Base-by-base conservation (phyloP, 495 filamentous ascomycete genomes). In the Aspergillus diversus region DNA sequence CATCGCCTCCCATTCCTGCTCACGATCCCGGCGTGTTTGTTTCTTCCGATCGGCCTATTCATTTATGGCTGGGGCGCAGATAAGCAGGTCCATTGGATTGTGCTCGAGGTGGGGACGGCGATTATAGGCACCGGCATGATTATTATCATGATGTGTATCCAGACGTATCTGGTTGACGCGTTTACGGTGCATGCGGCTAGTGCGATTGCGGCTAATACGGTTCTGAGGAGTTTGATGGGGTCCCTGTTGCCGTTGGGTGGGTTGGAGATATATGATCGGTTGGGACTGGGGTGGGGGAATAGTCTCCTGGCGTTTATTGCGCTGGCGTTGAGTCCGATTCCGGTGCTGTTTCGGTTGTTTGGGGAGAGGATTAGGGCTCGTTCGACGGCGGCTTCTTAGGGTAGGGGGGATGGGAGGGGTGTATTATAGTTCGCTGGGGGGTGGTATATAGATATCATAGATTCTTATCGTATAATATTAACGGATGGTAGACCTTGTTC, bases 41-140 rank as follows among this genome's bases (percentile, higher is more conserved):
- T 0, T 70, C 46, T 87, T 7, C 87, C 88, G 0, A 60, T 80
- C 12, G 87, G 87, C 0, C 68, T 90, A 0, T 83, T 90, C 66
- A 76, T 84, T 71, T 90, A 89, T 61, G 88, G 87, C 15, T 90
- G 88, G 88, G 84, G 85, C 4, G 77, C 81, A 0, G 65, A 85
- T 15, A 73, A 75, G n/a, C 46, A 73, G 1, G 69, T 81, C 33
- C 81, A 84, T 54, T 86, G 82, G 80, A 77, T 85, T 12, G 80
- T 81, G 21, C 85, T 86, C 0, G 69, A 73, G 47, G 61, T 78
- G 9, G 75, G 73, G 13, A 69, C 67, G 2, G 60, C 17, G 3
- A 63, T 88, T 31, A 83, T 89, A 54, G 70, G 77, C 4, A 63
- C 72, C 2, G 86, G 87, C 7, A 76, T 80, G n/a, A 84, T 87